These are phyloP conservation scores for Wickerhamomyces kurtzmanii DNA, from an alignment of 805 yeast genomes.

Conservation along the genomic window DNA sequence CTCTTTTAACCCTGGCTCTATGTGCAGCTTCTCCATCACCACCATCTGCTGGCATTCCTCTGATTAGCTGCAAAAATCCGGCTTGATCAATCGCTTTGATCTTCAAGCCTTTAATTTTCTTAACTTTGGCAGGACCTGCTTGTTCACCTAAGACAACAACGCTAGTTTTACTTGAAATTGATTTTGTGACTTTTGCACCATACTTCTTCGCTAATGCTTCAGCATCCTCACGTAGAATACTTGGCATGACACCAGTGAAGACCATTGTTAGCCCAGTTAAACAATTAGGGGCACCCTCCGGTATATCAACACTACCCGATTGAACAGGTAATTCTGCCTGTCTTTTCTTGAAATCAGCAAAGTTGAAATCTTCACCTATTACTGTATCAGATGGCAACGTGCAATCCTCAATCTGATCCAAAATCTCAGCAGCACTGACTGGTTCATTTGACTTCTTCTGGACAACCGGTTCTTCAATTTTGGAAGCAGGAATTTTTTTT, in stretches of 20 bases:
- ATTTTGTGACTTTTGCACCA: slow-evolving; percentile 85
- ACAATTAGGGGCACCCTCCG: slow-evolving; percentile 81
- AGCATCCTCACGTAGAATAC: slow-evolving; percentile 64
- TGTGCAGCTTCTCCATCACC: slow-evolving; percentile 78
- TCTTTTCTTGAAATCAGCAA: slow-evolving; percentile 45
- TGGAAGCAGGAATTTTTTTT: slow-evolving; percentile 3
- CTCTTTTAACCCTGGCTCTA: slow-evolving; percentile 59
- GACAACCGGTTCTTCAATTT: slow-evolving; percentile 5
- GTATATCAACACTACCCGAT: slow-evolving; percentile 39
- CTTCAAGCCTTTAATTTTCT: slow-evolving; percentile 60
- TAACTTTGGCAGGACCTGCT: slow-evolving; percentile 93
- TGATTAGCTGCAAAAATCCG: slow-evolving; percentile 69
- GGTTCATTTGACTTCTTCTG: slow-evolving; percentile 2
- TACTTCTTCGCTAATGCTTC: slow-evolving; percentile 72
- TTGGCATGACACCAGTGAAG: slow-evolving; percentile 84
- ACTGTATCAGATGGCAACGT: slow-evolving; percentile 42
- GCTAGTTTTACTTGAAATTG: slow-evolving; percentile 78
- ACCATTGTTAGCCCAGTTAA: slow-evolving; percentile 83
- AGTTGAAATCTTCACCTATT: slow-evolving; percentile 40
- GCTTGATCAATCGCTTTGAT: slow-evolving; percentile 81
- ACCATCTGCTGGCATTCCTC: slow-evolving; percentile 84
- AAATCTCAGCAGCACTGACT: slow-evolving; percentile 41
- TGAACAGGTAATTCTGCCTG: slow-evolving; percentile 23
- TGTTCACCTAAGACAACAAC: slow-evolving; percentile 89
- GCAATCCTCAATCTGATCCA: slow-evolving; percentile 66